These are phyloP conservation scores for Juncus inflexus DNA, from an alignment of 176 grass and related monocot genomes.

Conservation along the genomic window DNA sequence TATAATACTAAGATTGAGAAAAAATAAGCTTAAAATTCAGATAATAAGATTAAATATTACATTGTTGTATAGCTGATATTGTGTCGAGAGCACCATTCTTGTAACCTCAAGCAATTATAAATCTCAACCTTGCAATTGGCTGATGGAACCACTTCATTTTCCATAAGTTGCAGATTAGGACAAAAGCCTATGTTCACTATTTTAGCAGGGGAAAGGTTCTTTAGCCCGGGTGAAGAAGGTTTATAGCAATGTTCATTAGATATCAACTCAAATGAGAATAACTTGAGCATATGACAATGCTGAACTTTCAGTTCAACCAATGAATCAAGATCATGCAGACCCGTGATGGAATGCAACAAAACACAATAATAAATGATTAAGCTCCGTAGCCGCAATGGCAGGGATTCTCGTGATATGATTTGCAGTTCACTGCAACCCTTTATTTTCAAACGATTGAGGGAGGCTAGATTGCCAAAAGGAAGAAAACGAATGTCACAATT, in stretches of 20 bases:
- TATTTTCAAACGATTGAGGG: not conserved
- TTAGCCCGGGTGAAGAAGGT: not conserved
- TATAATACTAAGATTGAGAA: no score
- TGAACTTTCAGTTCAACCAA: not conserved
- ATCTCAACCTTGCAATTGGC: not conserved
- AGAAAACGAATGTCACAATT: not conserved
- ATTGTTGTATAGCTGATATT: conserved; percentile 3
- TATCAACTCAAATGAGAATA: not conserved
- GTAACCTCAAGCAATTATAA: not conserved
- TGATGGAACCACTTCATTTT: not conserved
- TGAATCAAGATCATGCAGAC: not conserved
- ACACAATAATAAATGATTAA: not conserved
- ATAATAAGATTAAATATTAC: no score
- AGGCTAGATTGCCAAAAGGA: not conserved
- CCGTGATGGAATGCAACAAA: not conserved
- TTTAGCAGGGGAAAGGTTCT: not conserved
- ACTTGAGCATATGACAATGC: not conserved
- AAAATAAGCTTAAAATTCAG: no score
- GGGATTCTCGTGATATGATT: not conserved
- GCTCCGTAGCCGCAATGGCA: not conserved
- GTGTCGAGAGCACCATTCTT: conserved; percentile 11
- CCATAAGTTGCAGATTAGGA: not conserved
- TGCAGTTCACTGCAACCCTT: not conserved
- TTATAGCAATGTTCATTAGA: not conserved
- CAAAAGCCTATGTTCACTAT: not conserved